Percentiles rank a stretch among this genome's conserved stretches.
phyloP scores from a whole-genome alignment of 257 asterid genomes.

The Echium plantagineum region DNA sequence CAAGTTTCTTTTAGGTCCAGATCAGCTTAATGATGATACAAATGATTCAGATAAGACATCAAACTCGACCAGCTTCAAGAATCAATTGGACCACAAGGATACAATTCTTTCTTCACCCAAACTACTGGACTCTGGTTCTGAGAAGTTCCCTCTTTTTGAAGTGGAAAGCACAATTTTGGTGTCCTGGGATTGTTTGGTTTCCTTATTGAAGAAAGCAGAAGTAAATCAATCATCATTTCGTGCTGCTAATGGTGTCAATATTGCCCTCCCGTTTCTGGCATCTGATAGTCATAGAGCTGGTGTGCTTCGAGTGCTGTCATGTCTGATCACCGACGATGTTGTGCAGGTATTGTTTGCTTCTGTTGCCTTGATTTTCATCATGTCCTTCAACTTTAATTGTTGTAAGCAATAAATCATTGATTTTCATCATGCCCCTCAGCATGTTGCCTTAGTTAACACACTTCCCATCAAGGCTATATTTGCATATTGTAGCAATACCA shows the following conservation, averaged over 20 bases:
- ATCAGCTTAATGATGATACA: constrained; percentile 40
- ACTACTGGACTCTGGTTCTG: constrained; percentile 77
- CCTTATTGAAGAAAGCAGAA: constrained; percentile 83
- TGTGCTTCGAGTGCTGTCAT: constrained; percentile 77
- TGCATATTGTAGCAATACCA: background rate
- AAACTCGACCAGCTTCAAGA: constrained; percentile 72
- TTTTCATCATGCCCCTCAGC: too few relatives aligned
- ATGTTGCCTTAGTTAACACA: background rate
- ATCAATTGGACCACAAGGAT: constrained; percentile 66
- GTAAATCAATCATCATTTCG: constrained; percentile 84
- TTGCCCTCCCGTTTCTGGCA: constrained; percentile 77
- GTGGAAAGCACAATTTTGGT: constrained; percentile 56
- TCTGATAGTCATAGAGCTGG: constrained; percentile 85
- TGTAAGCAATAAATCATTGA: background rate
- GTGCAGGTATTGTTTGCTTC: constrained; percentile 45
- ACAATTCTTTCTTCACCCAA: constrained; percentile 91
- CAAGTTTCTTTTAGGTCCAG: constrained; percentile 61
- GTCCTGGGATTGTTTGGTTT: constrained; percentile 94
- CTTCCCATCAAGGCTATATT: background rate
- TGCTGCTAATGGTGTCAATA: constrained; percentile 61
- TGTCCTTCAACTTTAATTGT: background rate
- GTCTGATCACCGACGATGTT: constrained; percentile 83
- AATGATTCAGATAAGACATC: constrained; percentile 50
- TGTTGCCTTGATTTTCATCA: constrained; percentile 1
- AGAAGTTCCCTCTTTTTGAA: constrained; percentile 67